Base-by-base conservation (phyloP, 1,284 basidiomycete genomes). In the Trametes pubescens region DNA sequence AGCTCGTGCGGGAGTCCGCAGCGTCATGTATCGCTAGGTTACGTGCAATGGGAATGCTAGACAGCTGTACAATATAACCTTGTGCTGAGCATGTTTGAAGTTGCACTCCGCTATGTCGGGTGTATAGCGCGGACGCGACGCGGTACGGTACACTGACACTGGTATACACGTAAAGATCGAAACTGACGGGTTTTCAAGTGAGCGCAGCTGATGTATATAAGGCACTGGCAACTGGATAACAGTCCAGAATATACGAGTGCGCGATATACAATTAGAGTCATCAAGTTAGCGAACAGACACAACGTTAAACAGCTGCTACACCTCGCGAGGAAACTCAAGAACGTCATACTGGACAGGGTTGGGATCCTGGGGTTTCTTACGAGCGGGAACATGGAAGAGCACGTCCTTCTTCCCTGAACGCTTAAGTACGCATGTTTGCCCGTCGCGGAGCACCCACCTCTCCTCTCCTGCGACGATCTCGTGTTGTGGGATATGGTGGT, bases 401-500 rank as follows among this genome's bases (percentile, higher is more conserved):
- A 61, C 37, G 47, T 55, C 53, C 22, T 22, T 46, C 46, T 56
- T 32, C 2, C 53, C 59, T 2, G 59, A 53, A 18, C 53, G 59
- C 18, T 24, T 29, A 13, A 61, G 37, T 22, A 55, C 16, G 16
- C 59, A 61, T n/a, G 52, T 49, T 18, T 49, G 52, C 11, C 59
- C 59, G 24, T 61, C 59, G 9, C 59, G 44, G 9, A 61, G 35
- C 6, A 61, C 44, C 26, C 34, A 61, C 13, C 56, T 61, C 46
- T 61, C 59, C 38, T 55, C 59, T 11, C 59, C 59, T 11, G 59
- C 47, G 10, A 21, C 24, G n/a, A 61, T 61, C 32, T 56, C 35
- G 26, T 61, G 2, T 37, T 56, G 59, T 10, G 44, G 9, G 24
- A 55, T 21, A 18, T 35, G 44, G 26, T 32, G 51, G 18, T 32